phyloP scores from a whole-genome alignment of 83 land plant species.

The Thuja plicata region DNA sequence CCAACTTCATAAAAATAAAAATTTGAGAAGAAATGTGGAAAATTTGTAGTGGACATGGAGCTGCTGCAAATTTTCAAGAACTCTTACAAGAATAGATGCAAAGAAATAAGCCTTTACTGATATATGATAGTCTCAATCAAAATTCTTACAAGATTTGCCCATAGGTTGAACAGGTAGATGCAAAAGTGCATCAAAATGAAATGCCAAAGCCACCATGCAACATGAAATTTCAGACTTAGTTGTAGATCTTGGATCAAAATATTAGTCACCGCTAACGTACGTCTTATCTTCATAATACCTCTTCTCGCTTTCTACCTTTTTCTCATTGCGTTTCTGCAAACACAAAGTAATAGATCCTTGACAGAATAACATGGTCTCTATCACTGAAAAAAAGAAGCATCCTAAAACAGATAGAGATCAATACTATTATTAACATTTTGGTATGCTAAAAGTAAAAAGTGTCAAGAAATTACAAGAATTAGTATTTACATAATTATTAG shows the following conservation, averaged over 20 bases:
- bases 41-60: background rate
- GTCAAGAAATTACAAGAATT: too few relatives aligned
- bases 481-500: too few relatives aligned
- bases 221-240: background rate
- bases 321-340: slow-evolving; percentile 73
- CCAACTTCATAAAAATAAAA: background rate
- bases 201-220: background rate
- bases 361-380: background rate
- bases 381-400: background rate
- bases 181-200: background rate
- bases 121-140: background rate
- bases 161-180: background rate
- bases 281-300: slow-evolving; percentile 65
- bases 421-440: background rate
- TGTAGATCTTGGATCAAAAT: background rate
- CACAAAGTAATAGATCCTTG: background rate
- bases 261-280: slow-evolving; percentile 60
- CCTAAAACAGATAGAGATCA: background rate
- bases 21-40: background rate
- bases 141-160: background rate
- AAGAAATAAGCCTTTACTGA: background rate
- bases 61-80: background rate
- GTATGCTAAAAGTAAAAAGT: background rate
- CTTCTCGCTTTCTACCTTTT: slow-evolving; percentile 68
- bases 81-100: background rate